Base-by-base conservation (phyloP, 345 rosid species). In the Sapria himalayana region DNA sequence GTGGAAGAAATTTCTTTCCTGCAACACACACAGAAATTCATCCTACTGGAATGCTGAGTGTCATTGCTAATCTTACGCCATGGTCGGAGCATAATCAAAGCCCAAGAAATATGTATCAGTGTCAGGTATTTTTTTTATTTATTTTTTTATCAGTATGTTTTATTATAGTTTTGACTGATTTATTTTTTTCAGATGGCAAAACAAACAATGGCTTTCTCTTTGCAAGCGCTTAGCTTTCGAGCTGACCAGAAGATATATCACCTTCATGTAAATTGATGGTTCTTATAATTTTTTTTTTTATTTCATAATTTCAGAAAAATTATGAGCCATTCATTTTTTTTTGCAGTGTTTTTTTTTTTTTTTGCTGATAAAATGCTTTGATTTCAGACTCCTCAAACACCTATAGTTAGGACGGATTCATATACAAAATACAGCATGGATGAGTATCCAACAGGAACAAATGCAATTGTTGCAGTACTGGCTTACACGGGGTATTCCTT, bases 11-110 rank as follows among this genome's bases (percentile, higher is more conserved):
- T 49, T 54, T 42, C 33, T 74, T 57, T 56, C 64, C 68, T 27
- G 98, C 98, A 43, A 76, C 91, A 34, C 98, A 82, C 59, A 94
- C 81, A 71, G 98, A 89, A 67, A 69, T 76, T 60, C 78, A 71
- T 66, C 94, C 94, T 39, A 82, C 93, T 47, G 79, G 66, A 45
- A 89, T 89, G 91, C 78, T 89, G 13, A 82, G 98, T 65, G 78
- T 79, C 55, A 82, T 89, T 55, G 94, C 93, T 65, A 89, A 76
- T 69, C 94, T 89, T 45, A 89, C 98, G 43, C 98, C 98, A 40
- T 89, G 86, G 79, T 89, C 98, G 4, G 85, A 89, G 61, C 98
- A 89, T 64, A 89, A 89, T 66, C 98, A 89, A 59, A 89, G 98
- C 50, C 98, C 97, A 9, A 70, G 93, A 22, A 89, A 89, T 55